Conservation (phyloP, 2,329 filamentous ascomycete genomes). For the Hymenoscyphus linearis region DNA sequence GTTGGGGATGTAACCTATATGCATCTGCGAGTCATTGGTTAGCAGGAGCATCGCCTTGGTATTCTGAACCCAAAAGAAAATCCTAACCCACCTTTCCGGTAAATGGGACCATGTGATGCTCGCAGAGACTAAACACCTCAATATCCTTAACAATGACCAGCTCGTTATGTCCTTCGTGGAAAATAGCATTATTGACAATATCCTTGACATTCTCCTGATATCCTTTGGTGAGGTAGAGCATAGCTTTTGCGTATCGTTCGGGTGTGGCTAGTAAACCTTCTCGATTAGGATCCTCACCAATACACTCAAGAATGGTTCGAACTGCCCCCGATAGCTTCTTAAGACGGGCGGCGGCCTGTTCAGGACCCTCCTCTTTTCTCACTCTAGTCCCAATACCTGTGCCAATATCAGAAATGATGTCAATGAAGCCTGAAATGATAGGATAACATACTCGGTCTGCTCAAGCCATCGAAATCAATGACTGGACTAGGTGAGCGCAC, state of each 20-base stretch:
- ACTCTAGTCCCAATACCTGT: conserved; percentile 59
- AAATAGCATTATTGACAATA: conserved; percentile 89
- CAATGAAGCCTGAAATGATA: neutral
- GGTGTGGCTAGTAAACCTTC: conserved; percentile 65
- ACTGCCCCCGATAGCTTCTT: conserved; percentile 57
- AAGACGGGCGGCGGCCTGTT: conserved; percentile 46
- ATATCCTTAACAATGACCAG: conserved; percentile 98
- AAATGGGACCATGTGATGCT: conserved; percentile 96
- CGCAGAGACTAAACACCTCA: conserved; percentile 88
- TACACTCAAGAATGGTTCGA: conserved; percentile 60
- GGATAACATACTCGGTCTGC: conserved; percentile 45
- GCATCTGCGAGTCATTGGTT: conserved; percentile 60
- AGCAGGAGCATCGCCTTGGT: neutral
- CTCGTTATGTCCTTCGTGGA: conserved; percentile 95
- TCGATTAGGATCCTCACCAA: conserved; percentile 63
- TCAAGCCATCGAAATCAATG: conserved; percentile 58
- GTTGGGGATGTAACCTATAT: conserved; percentile 95
- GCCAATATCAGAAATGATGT: conserved; percentile 1
- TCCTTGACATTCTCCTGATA: conserved; percentile 92
- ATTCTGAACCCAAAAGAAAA: neutral
- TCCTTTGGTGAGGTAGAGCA: conserved; percentile 93
- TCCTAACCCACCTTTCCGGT: conserved; percentile 71
- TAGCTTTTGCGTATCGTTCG: conserved; percentile 85
- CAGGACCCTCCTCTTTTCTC: conserved; percentile 51
- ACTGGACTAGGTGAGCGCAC: conserved; percentile 49